phyloP scores from a whole-genome alignment of 371 early-diverging fungal species.

The Zychaea mexicana region DNA sequence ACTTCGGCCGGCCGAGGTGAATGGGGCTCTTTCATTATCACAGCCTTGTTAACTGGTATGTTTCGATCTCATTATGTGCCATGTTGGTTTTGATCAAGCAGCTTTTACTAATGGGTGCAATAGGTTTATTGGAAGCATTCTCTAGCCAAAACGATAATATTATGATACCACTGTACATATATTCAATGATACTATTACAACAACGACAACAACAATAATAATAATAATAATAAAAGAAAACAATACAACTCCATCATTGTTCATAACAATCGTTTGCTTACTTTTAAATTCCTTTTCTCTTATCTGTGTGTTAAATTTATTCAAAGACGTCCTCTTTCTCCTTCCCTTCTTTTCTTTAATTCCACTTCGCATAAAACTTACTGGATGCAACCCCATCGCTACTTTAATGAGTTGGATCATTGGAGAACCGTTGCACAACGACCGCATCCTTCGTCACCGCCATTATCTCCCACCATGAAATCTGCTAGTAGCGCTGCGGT shows the following conservation, averaged over 20 bases:
- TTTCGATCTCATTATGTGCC: background rate
- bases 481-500: background rate
- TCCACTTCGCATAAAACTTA: too few species aligned
- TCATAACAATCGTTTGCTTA: too few species aligned
- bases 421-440: slow-evolving; percentile 24
- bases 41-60: slow-evolving; percentile 41
- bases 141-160: slow-evolving; percentile 81
- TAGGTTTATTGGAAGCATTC: slow-evolving; percentile 62
- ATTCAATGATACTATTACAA: slow-evolving; percentile 44
- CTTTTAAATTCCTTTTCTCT: slow-evolving; percentile 47
- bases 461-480: background rate
- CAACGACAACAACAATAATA: background rate
- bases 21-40: slow-evolving; percentile 24
- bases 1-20: slow-evolving; percentile 23
- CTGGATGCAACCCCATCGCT: slow-evolving; percentile 21
- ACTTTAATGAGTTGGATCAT: slow-evolving; percentile 27
- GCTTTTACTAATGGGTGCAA: too few species aligned
- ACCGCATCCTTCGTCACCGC: slow-evolving; percentile 10
- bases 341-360: background rate
- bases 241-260: too few species aligned
- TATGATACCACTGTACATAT: slow-evolving; percentile 72
- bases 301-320: too few species aligned
- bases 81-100: too few species aligned
- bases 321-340: too few species aligned
- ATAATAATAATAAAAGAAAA: slow-evolving; percentile 1